A percentile compares a stretch with the other conserved stretches of the same genome.
Conservation (phyloP, 2,329 filamentous ascomycete genomes). For the Macrophomina tecta region DNA sequence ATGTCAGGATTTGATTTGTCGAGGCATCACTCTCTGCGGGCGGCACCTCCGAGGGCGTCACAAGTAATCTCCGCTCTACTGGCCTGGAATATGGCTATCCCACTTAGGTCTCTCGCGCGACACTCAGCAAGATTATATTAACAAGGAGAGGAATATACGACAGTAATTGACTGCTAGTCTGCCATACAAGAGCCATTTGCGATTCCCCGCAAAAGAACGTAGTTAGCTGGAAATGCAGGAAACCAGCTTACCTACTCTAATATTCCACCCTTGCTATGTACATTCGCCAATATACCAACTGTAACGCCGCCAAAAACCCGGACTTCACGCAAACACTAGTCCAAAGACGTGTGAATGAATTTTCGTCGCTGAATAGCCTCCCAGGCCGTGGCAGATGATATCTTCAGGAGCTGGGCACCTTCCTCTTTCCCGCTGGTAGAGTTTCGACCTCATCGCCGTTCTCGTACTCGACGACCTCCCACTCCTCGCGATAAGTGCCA, state of each 20-base stretch:
- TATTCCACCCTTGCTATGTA: background rate
- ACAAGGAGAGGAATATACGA: background rate
- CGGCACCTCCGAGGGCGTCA: background rate
- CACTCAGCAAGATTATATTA: background rate
- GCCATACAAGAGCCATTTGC: background rate
- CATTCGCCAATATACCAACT: background rate
- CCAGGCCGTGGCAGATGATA: background rate
- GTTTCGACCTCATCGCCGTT: slow-evolving; percentile 41
- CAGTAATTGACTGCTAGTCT: background rate
- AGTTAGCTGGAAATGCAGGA: background rate
- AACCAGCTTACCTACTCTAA: background rate
- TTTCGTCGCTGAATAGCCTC: background rate
- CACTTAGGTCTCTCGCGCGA: background rate
- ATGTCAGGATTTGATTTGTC: too few relatives aligned
- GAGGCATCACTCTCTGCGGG: too few relatives aligned
- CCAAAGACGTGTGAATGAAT: background rate
- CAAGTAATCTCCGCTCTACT: background rate
- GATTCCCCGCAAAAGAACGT: background rate
- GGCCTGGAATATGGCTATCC: background rate
- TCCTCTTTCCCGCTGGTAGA: slow-evolving; percentile 41
- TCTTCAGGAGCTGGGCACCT: slow-evolving; percentile 33
- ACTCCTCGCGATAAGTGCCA: slow-evolving; percentile 72
- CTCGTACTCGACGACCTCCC: slow-evolving; percentile 78
- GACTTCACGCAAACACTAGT: background rate
- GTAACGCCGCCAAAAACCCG: slow-evolving; percentile 1